Evolutionary conservation across 305 asterid species (phyloP).

Genomic region (Salvia sclarea): DNA sequence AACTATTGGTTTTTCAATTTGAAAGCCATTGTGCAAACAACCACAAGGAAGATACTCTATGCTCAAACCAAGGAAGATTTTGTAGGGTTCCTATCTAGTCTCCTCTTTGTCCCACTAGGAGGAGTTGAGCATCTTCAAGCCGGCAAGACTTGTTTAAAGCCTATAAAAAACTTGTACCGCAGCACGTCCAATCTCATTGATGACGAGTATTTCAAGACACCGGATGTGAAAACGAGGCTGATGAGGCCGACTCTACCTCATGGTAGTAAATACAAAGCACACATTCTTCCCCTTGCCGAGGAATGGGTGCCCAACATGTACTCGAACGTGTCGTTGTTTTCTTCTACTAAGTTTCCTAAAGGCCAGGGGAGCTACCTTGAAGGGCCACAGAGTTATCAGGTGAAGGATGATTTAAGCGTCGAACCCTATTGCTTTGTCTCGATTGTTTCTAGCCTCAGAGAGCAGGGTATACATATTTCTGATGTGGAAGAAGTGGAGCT

Average conservation of each 20-base stretch:
- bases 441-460: background rate
- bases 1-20: too few relatives aligned
- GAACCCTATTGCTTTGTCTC: background rate
- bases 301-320: too few relatives aligned
- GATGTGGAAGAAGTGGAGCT: slow-evolving; percentile 28
- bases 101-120: slow-evolving; percentile 26
- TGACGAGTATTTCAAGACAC: background rate
- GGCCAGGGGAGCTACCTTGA: slow-evolving; percentile 19
- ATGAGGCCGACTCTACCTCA: slow-evolving; percentile 20
- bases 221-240: background rate
- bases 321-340: background rate
- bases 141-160: background rate
- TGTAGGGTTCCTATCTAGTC: slow-evolving; percentile 19
- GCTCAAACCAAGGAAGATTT: slow-evolving; percentile 25
- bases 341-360: slow-evolving; percentile 12
- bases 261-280: background rate
- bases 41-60: slow-evolving; percentile 16
- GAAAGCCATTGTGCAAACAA: slow-evolving; percentile 19
- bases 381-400: slow-evolving; percentile 15
- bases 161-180: slow-evolving; percentile 19
- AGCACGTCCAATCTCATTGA: background rate
- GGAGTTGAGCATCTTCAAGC: slow-evolving; percentile 6
- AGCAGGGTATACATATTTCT: background rate
- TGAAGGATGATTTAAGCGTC: slow-evolving; percentile 25
- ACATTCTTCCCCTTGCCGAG: too few relatives aligned